phyloP scores from a whole-genome alignment of 2,329 filamentous ascomycete genomes.

The Fusarium napiforme region DNA sequence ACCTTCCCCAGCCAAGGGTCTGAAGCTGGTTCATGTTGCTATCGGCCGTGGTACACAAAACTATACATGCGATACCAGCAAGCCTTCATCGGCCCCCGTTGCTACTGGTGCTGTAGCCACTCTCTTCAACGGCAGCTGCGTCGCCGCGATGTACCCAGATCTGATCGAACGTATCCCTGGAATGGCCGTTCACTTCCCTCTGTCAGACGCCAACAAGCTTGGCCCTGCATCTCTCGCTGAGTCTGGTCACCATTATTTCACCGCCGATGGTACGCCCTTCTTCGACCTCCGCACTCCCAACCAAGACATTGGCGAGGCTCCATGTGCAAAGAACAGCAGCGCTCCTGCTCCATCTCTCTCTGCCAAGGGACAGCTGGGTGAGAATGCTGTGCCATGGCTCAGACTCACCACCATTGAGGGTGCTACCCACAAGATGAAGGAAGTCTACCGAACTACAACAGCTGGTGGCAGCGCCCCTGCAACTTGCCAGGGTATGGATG shows the following conservation, averaged over 20 bases:
- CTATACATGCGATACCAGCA: constrained; percentile 81
- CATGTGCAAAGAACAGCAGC: constrained; percentile 70
- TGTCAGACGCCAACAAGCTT: constrained; percentile 56
- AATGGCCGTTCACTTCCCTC: constrained; percentile 74
- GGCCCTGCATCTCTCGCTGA: constrained; percentile 71
- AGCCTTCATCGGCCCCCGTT: constrained; percentile 69
- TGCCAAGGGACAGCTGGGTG: constrained; percentile 67
- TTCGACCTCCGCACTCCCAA: constrained; percentile 77
- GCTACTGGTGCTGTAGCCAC: constrained; percentile 80
- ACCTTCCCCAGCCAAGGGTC: constrained; percentile 67
- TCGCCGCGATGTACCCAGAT: constrained; percentile 75
- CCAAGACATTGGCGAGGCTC: constrained; percentile 66
- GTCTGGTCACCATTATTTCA: constrained; percentile 86
- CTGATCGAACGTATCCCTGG: constrained; percentile 72
- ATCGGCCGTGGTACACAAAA: constrained; percentile 92
- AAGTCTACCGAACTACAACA: constrained; percentile 87
- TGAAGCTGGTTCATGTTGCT: constrained; percentile 79
- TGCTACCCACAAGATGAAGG: constrained; percentile 72
- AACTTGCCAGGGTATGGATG: constrained; percentile 74
- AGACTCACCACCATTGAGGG: constrained; percentile 67
- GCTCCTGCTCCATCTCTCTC: constrained; percentile 72
- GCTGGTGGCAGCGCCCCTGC: constrained; percentile 81
- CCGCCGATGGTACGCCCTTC: constrained; percentile 74
- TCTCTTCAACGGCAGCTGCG: constrained; percentile 88
- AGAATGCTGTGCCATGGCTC: constrained; percentile 83